Base-by-base conservation (phyloP, 2,329 filamentous ascomycete genomes). In the Penicillium sp. region DNA sequence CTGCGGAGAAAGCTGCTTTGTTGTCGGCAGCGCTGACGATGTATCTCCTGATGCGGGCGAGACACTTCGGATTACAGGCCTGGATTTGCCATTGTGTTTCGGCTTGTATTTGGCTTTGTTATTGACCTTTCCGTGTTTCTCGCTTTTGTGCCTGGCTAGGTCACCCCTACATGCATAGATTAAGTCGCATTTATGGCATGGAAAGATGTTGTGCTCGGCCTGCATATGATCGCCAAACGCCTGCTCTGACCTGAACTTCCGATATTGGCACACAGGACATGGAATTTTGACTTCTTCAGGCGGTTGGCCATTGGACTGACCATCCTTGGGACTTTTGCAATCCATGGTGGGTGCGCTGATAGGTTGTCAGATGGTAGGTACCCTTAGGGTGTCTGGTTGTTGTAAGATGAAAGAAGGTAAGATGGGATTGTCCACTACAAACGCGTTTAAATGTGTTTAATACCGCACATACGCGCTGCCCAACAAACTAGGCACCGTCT, bases 271-370 rank as follows among this genome's bases (percentile, higher is more conserved):
- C 2, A 33, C 29, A 4, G 44, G 29, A 11, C 44, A 46, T 21
- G 7, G 13, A 23, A 34, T 16, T 10, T 2, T 5, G 8, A 5
- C 5, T 2, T 5, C 4, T 5, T 46, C 4, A 1, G 9, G n/a
- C 4, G n/a, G 11, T 13, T 46, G 11, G 6, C 5, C 1, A 15
- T n/a, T 8, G 7, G 10, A 3, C 8, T n/a, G 5, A 31, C 6
- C 1, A 3, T 21, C 2, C 11, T 19, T 8, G 2, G n/a, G 11
- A 7, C 1, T 13, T 19, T 29, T 31, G 10, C 1, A 0, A 1
- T 13, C 25, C 43, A 45, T 45, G 10, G 3, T 31, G 16, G n/a
- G 3, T 45, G 10, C 3, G 10, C 8, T 2, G n/a, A 11, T 31
- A 2, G 25, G 23, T 4, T 1, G 8, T 25, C 7, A 5, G 8